Evolutionary conservation across 2,329 filamentous ascomycete genomes (phyloP).

Genomic region (Drechmeria coniospora): DNA sequence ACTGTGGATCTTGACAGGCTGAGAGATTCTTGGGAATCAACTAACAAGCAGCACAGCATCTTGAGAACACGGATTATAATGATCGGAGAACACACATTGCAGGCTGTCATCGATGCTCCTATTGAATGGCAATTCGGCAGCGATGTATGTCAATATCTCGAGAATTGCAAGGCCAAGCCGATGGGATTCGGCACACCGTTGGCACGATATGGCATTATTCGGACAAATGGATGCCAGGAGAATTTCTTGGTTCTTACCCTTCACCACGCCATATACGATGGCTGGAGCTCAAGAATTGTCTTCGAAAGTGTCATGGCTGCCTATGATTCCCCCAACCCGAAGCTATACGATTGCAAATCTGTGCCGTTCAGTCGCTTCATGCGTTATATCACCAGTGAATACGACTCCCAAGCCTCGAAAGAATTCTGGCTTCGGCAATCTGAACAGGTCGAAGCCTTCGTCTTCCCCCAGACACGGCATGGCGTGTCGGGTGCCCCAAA

Average conservation of each 20-base stretch:
- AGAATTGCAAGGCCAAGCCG: background rate
- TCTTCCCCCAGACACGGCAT: background rate
- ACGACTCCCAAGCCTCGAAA: background rate
- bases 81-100: background rate
- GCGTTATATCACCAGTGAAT: background rate
- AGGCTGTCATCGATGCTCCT: background rate
- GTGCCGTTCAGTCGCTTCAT: slow-evolving; percentile 1
- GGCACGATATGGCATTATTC: background rate
- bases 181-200: background rate
- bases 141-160: background rate
- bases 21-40: slow-evolving; percentile 1
- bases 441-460: background rate
- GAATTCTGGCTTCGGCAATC: slow-evolving; percentile 1
- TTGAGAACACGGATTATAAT: slow-evolving; percentile 1
- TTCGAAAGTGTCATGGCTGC: background rate
- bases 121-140: background rate
- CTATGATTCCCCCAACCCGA: background rate
- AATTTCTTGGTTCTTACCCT: slow-evolving; percentile 1
- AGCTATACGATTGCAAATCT: background rate
- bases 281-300: slow-evolving; percentile 1
- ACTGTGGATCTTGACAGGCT: background rate
- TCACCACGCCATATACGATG: slow-evolving; percentile 3
- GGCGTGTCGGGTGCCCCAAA: no score
- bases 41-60: background rate
- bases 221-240: background rate